Evolutionary conservation across 768 basidiomycete genomes (phyloP).

Genomic region (Royoungia palumana): DNA sequence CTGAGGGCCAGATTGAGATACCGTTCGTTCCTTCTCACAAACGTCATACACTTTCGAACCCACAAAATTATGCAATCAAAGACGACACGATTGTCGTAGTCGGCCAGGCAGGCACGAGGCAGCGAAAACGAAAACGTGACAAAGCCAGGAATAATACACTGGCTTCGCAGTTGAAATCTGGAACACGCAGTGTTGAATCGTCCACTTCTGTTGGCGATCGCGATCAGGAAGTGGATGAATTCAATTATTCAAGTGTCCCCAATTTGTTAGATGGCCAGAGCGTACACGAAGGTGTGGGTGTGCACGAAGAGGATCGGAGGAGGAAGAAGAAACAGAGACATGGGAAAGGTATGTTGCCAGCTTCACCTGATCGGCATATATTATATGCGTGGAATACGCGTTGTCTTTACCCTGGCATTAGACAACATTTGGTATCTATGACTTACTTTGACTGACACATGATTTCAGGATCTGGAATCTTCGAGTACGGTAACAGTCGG

Average conservation of each 20-base stretch:
- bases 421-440: not conserved
- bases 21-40: slow-evolving; percentile 72
- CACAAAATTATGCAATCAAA: slow-evolving; percentile 20
- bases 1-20: slow-evolving; percentile 60
- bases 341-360: slow-evolving; percentile 33
- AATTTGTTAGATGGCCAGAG: slow-evolving; percentile 68
- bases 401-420: slow-evolving; percentile 2
- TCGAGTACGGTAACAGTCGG: slow-evolving; percentile 55
- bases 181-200: slow-evolving; percentile 3
- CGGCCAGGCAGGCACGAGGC: slow-evolving; percentile 60
- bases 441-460: slow-evolving; percentile 5
- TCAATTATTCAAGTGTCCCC: slow-evolving; percentile 66
- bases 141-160: slow-evolving; percentile 9
- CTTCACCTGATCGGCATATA: not conserved
- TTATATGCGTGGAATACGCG: slow-evolving; percentile 6
- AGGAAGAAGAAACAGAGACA: slow-evolving; percentile 54
- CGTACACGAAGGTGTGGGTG: slow-evolving; percentile 19
- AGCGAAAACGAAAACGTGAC: slow-evolving; percentile 51
- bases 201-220: slow-evolving; percentile 7
- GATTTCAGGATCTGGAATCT: slow-evolving; percentile 35
- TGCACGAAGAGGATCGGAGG: slow-evolving; percentile 30
- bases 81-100: slow-evolving; percentile 74
- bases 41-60: slow-evolving; percentile 34
- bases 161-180: slow-evolving; percentile 1
- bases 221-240: slow-evolving; percentile 40